Evolutionary conservation across 225 moss, liverwort and hornwort genomes (phyloP), one percentile per base, ranked within the genome.

Genomic region (Sphagnum contortum): DNA sequence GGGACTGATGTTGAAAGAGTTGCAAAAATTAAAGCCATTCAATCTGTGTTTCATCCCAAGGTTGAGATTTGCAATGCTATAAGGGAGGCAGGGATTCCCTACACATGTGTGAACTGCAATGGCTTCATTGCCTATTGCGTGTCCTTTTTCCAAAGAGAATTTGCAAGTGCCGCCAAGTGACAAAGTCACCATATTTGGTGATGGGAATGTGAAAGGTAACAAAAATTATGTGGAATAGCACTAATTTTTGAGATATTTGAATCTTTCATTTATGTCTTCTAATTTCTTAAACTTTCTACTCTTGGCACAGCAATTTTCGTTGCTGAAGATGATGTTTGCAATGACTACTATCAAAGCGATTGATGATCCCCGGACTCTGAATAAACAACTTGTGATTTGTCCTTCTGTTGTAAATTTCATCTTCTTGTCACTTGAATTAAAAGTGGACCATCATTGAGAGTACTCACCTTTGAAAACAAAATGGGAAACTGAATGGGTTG

Each of bases 311-410:
- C 70, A 49, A 68, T 75, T 4, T 6, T 77, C 44, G 69, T 70
- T 11, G 63, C 59, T 12, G 81, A 81, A 3, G 73, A 74, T 2
- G 81, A 81, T 55, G 66, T 85, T 85, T 44, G 84, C 68, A 12
- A 78, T 73, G 3, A 73, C 67, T 52, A 71, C 80, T 2, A 62
- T 81, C 11, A 75, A 66, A 45, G 64, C 70, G 8, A 68, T 65
- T 3, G 76, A 76, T 66, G 81, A 85, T 73, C 84, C 75, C 5
- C 77, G 73, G 11, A 61, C 78, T 8, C 55, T 68, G 75, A 85
- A 76, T 60, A 85, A 78, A 57, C 55, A 6, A 9, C 76, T 85
- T 2, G 74, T 66, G 47, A 54, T n/a, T n/a, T n/a, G n/a, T n/a
- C n/a, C n/a, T n/a, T n/a, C n/a, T n/a, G n/a, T n/a, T n/a, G n/a